Evolutionary conservation across 257 asterid species (phyloP), one percentile per base, ranked within the genome.

Genomic region (Cinchona pubescens): DNA sequence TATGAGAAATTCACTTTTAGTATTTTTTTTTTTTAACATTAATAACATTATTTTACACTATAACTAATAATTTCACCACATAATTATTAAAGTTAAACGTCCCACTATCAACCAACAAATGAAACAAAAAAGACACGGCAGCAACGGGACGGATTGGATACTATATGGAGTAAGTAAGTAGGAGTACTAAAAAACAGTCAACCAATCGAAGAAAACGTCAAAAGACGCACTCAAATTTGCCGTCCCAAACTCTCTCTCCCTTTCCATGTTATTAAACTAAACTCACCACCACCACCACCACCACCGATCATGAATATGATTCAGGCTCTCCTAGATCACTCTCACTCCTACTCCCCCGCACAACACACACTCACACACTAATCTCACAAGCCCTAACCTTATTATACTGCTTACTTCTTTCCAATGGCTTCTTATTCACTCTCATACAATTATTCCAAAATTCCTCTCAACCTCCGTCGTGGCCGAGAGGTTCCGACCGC

Each of bases 401-500:
- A n/a, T 18, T 61, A 40, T 25, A 48, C 19, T 46, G 29, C 19
- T n/a, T 30, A 7, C n/a, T 7, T 18, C 55, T 4, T 29, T 0
- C 45, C 81, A 30, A 86, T 87, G 90, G 81, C 87, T 53, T 78
- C 87, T 53, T 78, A 83, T 71, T 80, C 86, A 14, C 34, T 83
- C 58, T 43, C 85, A 11, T 55, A 67, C 45, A 82, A 32, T 55
- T 73, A 76, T 25, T 76, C 19, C 46, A 15, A 56, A 69, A 62
- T 69, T 74, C 78, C 7, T 68, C 45, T 75, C 72, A 75, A 63
- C 40, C 64, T 61, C 74, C 69, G 70, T 16, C 29, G 65, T 82
- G 37, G 43, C 72, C 25, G 37, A 30, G n/a, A 68, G 42, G 18
- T 40, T 18, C 29, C 68, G 35, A 35, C 61, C 35, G 46, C 63